A percentile compares a stretch with the other conserved stretches of the same genome.
phyloP scores from a whole-genome alignment of 179 eudicot genomes.

The Patellifolia procumbens region DNA sequence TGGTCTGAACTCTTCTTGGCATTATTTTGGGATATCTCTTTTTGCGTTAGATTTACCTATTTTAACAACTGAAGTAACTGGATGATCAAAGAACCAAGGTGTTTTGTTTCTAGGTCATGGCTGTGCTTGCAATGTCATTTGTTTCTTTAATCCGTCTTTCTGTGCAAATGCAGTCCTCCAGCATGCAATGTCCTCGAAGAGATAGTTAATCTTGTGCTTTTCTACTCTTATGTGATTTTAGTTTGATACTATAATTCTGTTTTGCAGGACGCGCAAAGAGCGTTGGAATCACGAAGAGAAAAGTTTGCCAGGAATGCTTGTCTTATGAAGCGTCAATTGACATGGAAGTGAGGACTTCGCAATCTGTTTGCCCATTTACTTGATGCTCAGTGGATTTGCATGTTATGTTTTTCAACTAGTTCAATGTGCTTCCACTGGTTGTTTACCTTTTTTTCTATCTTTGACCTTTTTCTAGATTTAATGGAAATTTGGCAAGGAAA shows the following conservation, averaged over 20 bases:
- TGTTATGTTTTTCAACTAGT: neutral
- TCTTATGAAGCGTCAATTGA: conserved; percentile 70
- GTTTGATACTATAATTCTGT: neutral
- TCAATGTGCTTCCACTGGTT: neutral
- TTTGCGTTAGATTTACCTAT: neutral
- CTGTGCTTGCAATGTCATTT: neutral
- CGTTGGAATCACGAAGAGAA: conserved; percentile 54
- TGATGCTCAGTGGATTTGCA: neutral
- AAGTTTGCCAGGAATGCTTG: conserved; percentile 73
- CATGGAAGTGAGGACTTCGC: conserved; percentile 69
- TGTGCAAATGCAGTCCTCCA: neutral
- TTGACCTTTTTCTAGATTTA: conserved; percentile 52
- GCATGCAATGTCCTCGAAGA: neutral
- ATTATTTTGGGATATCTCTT: no score
- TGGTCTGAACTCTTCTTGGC: no score
- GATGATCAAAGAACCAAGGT: neutral
- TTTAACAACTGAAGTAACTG: neutral
- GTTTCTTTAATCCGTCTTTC: no score
- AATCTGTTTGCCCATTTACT: neutral
- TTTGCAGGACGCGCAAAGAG: conserved; percentile 61
- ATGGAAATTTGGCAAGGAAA: conserved; percentile 82
- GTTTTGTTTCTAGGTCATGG: neutral
- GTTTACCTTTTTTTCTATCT: neutral
- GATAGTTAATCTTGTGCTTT: neutral
- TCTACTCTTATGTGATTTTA: neutral